Conservation (phyloP, 495 filamentous ascomycete genomes). For the Talaromyces trachyspermus region DNA sequence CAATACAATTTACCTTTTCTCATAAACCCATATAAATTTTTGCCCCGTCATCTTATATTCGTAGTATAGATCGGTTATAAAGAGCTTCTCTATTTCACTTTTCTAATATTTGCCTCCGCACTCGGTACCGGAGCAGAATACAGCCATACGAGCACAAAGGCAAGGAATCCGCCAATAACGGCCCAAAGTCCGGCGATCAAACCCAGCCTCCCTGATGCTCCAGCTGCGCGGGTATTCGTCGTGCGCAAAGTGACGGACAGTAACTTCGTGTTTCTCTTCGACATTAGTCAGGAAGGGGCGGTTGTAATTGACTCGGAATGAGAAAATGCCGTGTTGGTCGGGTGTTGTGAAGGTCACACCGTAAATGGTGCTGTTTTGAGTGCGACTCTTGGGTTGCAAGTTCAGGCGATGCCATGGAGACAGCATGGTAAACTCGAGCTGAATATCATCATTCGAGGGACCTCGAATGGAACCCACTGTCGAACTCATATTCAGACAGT, state of each 20-base stretch:
- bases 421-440: conserved; percentile 97
- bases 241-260: conserved; percentile 91
- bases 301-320: conserved; percentile 93
- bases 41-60: background rate
- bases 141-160: conserved; percentile 82
- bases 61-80: background rate
- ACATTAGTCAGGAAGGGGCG: conserved; percentile 82
- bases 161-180: conserved; percentile 77
- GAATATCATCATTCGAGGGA: conserved; percentile 64
- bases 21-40: background rate
- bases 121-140: conserved; percentile 60
- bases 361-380: conserved; percentile 65
- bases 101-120: conserved; percentile 45
- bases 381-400: conserved; percentile 51
- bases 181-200: conserved; percentile 88
- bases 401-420: conserved; percentile 93
- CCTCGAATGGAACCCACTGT: conserved; percentile 64
- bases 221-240: conserved; percentile 91
- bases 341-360: conserved; percentile 70
- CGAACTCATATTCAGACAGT: conserved; percentile 71
- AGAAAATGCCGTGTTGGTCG: conserved; percentile 97
- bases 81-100: conserved; percentile 53
- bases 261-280: conserved; percentile 92
- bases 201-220: conserved; percentile 88
- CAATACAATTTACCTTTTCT: conserved; percentile 1